Percentiles rank a stretch among this genome's conserved stretches.
These are phyloP conservation scores for Exobasidium cylindrosporum DNA, from an alignment of 1,284 basidiomycete species.

Conservation along the genomic window DNA sequence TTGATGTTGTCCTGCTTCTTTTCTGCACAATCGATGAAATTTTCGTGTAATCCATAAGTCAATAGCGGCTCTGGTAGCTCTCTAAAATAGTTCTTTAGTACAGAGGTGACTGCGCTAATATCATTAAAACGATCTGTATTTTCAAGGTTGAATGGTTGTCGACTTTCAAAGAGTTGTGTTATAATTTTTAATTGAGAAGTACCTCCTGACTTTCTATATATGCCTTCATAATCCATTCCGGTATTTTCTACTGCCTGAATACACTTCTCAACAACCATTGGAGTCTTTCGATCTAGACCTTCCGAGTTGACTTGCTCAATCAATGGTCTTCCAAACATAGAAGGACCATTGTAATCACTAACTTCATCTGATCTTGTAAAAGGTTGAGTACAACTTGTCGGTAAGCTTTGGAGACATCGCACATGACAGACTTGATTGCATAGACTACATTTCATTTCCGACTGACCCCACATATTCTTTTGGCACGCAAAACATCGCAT, in stretches of 20 bases:
- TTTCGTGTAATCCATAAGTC: constrained; percentile 85
- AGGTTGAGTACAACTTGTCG: constrained; percentile 43
- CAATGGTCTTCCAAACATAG: constrained; percentile 86
- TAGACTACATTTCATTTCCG: constrained; percentile 72
- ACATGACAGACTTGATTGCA: constrained; percentile 46
- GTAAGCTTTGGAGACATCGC: constrained; percentile 38
- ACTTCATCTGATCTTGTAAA: constrained; percentile 35
- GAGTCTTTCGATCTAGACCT: constrained; percentile 64
- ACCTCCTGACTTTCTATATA: constrained; percentile 96
- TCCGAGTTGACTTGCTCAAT: constrained; percentile 78
- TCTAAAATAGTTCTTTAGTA: constrained; percentile 95
- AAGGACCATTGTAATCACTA: constrained; percentile 58
- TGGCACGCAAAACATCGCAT: constrained; percentile 90
- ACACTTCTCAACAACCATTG: constrained; percentile 90
- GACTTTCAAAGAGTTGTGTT: constrained; percentile 89
- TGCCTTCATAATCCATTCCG: constrained; percentile 88
- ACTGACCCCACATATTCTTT: constrained; percentile 98
- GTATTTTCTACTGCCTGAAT: constrained; percentile 82
- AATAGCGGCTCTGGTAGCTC: constrained; percentile 83
- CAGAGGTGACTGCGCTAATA: constrained; percentile 91
- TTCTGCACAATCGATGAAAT: constrained; percentile 63
- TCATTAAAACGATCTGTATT: constrained; percentile 92
- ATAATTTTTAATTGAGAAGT: constrained; percentile 87
- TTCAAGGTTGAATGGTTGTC: constrained; percentile 82
- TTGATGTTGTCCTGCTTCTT: constrained; percentile 15